phyloP scores from a whole-genome alignment of 2,329 filamentous ascomycete genomes.

The Orbilia blumenaviensis region DNA sequence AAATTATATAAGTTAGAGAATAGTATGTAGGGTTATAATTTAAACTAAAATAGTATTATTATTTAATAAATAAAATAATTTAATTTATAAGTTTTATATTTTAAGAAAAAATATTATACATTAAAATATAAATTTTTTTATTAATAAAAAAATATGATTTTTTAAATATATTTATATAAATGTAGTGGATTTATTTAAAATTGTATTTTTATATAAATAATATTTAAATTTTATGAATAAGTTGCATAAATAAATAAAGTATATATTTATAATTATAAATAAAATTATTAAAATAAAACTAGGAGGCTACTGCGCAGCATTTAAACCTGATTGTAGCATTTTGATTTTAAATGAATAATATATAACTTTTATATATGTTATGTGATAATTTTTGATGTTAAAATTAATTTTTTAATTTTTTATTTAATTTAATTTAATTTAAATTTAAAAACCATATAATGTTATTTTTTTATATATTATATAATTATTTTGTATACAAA shows the following conservation, averaged over 20 bases:
- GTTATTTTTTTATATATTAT: no score
- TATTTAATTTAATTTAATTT: no score
- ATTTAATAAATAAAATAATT: conserved; percentile 7
- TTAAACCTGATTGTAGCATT: no score
- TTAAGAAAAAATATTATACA: conserved; percentile 5
- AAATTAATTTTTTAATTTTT: no score
- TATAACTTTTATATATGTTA: no score
- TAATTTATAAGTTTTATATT: conserved; percentile 4
- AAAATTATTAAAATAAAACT: conserved; percentile 53
- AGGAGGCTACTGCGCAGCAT: no score
- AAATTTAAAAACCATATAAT: no score
- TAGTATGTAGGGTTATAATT: conserved; percentile 2
- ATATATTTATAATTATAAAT: conserved; percentile 54
- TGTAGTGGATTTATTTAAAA: neutral
- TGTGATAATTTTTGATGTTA: no score
- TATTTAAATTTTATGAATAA: conserved; percentile 55
- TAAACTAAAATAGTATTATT: conserved; percentile 5
- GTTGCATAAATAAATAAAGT: conserved; percentile 55
- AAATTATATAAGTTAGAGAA: conserved; percentile 1
- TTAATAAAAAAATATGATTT: neutral
- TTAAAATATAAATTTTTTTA: neutral
- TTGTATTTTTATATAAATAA: conserved; percentile 46
- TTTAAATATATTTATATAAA: conserved; percentile 4
- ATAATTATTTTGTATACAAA: no score
- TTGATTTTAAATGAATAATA: no score